Conservation (phyloP, 176 grass and related monocot genomes). For the Tillandsia leiboldiana region DNA sequence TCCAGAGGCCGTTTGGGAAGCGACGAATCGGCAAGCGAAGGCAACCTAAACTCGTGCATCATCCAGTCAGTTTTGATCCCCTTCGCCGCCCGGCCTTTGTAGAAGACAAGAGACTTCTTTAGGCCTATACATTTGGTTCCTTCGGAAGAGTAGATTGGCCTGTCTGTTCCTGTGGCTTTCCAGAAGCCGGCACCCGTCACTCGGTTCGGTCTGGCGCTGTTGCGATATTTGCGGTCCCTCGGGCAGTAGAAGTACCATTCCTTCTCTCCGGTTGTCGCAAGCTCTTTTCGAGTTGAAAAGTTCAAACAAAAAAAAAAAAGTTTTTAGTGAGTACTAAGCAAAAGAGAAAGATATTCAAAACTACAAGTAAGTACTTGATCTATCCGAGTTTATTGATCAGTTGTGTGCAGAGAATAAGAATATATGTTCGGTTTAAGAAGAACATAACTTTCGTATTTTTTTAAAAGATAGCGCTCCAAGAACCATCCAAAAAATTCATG, state of each 20-base stretch:
- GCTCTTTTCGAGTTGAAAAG: slow-evolving; percentile 25
- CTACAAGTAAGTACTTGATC: background rate
- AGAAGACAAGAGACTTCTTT: slow-evolving; percentile 98
- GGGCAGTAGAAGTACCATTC: slow-evolving; percentile 99
- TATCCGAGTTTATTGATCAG: background rate
- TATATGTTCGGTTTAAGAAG: too few species aligned
- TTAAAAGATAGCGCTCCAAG: background rate
- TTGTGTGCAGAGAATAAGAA: too few species aligned
- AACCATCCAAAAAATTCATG: background rate
- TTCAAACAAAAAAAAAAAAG: background rate
- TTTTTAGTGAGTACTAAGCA: background rate
- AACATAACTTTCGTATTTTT: too few species aligned
- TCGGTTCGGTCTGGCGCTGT: slow-evolving; percentile 85
- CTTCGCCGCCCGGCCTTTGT: slow-evolving; percentile 93
- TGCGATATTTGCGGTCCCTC: slow-evolving; percentile 93
- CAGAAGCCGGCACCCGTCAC: slow-evolving; percentile 93
- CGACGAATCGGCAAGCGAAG: slow-evolving; percentile 48
- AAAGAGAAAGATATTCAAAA: background rate
- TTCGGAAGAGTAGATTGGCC: slow-evolving; percentile 87
- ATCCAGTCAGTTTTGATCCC: slow-evolving; percentile 98
- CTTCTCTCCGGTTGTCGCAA: slow-evolving; percentile 93
- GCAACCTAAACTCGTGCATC: slow-evolving; percentile 96
- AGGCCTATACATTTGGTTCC: slow-evolving; percentile 94
- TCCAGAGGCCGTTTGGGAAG: slow-evolving; percentile 63
- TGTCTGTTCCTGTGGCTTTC: slow-evolving; percentile 97